These are phyloP conservation scores for Cytospora chrysosperma DNA, from an alignment of 2,329 filamentous ascomycete genomes.

Conservation along the genomic window DNA sequence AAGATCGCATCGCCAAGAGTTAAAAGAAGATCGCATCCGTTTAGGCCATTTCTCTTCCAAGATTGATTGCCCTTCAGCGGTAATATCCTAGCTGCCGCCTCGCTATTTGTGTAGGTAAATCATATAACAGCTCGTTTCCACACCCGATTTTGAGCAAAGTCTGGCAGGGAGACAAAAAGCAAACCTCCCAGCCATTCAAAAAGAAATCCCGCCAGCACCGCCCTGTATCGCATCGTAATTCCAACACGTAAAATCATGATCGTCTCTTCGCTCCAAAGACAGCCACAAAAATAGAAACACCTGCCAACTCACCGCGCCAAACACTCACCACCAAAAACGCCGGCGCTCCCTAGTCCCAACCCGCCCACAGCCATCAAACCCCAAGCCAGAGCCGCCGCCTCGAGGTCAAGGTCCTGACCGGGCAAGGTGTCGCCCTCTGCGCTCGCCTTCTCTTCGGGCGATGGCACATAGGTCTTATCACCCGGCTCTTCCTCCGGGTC, in stretches of 20 bases:
- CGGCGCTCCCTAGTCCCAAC: constrained; percentile 44
- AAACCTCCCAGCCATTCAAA: too few species aligned
- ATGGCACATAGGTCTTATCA: constrained; percentile 41
- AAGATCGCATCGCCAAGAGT: background rate
- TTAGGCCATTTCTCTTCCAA: background rate
- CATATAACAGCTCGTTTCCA: background rate
- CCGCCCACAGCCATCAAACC: constrained; percentile 44
- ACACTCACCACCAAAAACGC: constrained; percentile 49
- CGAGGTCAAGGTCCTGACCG: constrained; percentile 44
- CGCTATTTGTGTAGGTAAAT: background rate
- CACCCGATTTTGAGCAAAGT: background rate
- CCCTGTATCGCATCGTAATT: background rate
- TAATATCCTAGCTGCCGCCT: background rate
- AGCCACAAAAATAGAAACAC: background rate
- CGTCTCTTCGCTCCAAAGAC: too few species aligned
- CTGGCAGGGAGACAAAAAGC: too few species aligned
- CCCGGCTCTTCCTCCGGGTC: constrained; percentile 28
- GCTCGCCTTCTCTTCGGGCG: constrained; percentile 33
- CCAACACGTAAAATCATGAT: background rate
- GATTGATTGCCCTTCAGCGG: background rate
- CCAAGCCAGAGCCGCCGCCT: constrained; percentile 47
- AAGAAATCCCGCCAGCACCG: background rate
- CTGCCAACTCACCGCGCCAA: constrained; percentile 35
- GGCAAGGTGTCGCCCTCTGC: constrained; percentile 44
- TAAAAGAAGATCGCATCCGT: background rate